These are phyloP conservation scores for Chaetomium sp. DNA, from an alignment of 2,329 filamentous ascomycete genomes.

Conservation along the genomic window DNA sequence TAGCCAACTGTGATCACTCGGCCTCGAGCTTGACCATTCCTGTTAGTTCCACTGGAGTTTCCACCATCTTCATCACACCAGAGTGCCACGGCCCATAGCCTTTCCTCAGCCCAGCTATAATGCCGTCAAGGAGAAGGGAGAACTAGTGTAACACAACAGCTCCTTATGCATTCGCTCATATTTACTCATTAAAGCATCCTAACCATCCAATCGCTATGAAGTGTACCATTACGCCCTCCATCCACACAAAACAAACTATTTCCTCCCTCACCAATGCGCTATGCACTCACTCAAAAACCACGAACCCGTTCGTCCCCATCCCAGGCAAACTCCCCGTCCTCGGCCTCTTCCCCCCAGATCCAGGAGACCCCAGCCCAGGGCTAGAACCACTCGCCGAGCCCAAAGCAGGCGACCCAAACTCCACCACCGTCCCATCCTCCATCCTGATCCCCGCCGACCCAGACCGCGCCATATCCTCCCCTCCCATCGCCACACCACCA, in stretches of 20 bases:
- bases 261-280: neutral
- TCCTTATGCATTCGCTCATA: neutral
- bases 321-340: constrained; percentile 13
- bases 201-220: neutral
- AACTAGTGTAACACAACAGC: neutral
- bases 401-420: constrained; percentile 31
- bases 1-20: neutral
- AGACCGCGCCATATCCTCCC: constrained; percentile 22
- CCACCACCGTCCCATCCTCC: constrained; percentile 33
- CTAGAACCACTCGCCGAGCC: neutral
- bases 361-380: neutral
- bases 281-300: neutral
- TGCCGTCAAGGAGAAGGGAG: neutral
- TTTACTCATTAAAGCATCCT: neutral
- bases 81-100: too few relatives aligned
- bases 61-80: too few relatives aligned
- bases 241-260: neutral
- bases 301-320: constrained; percentile 1
- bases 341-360: neutral
- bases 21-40: neutral
- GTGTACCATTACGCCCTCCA: neutral
- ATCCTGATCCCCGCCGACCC: constrained; percentile 33
- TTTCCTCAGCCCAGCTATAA: too few relatives aligned
- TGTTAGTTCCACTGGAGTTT: too few relatives aligned
- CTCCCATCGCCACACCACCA: neutral